Percentiles rank a stretch among this genome's conserved stretches.
phyloP scores from a whole-genome alignment of 495 filamentous ascomycete species.

The Cryomyces antarcticus region DNA sequence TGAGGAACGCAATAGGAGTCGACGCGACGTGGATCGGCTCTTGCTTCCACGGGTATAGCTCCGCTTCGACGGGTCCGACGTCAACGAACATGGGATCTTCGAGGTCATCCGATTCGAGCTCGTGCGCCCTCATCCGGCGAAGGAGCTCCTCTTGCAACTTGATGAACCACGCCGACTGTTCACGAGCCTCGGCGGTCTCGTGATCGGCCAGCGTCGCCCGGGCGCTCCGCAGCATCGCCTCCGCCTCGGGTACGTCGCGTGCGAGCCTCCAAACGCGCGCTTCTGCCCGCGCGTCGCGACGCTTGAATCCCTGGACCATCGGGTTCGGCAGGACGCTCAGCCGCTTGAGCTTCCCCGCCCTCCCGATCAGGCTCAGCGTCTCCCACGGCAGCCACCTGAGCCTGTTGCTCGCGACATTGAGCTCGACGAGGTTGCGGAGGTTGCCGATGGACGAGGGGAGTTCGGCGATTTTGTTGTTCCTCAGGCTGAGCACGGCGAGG shows the following conservation, averaged over 20 bases:
- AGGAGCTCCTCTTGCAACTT: not conserved
- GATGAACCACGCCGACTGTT: not conserved
- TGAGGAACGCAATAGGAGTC: slow-evolving; percentile 11
- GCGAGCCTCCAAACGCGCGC: not conserved
- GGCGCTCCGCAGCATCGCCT: not conserved
- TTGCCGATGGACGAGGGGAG: slow-evolving; percentile 45
- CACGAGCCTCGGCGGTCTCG: not conserved
- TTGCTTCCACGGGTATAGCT: not conserved
- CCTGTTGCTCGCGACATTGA: slow-evolving; percentile 54
- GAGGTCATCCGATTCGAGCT: not conserved
- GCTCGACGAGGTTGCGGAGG: slow-evolving; percentile 37
- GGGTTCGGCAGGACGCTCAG: slow-evolving; percentile 30
- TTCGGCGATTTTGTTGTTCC: slow-evolving; percentile 43
- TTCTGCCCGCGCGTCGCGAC: not conserved
- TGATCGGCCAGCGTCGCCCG: not conserved
- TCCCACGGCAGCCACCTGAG: slow-evolving; percentile 52
- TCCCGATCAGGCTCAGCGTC: slow-evolving; percentile 36
- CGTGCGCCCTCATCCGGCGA: not conserved
- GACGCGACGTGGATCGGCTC: slow-evolving; percentile 24
- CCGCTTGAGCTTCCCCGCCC: slow-evolving; percentile 22
- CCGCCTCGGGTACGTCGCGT: not conserved
- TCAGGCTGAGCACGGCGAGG: slow-evolving; percentile 50
- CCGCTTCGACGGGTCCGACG: not conserved
- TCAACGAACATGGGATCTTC: not conserved
- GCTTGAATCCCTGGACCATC: slow-evolving; percentile 11